phyloP scores from a whole-genome alignment of 495 filamentous ascomycete species.

The Trichoderma parareesei region DNA sequence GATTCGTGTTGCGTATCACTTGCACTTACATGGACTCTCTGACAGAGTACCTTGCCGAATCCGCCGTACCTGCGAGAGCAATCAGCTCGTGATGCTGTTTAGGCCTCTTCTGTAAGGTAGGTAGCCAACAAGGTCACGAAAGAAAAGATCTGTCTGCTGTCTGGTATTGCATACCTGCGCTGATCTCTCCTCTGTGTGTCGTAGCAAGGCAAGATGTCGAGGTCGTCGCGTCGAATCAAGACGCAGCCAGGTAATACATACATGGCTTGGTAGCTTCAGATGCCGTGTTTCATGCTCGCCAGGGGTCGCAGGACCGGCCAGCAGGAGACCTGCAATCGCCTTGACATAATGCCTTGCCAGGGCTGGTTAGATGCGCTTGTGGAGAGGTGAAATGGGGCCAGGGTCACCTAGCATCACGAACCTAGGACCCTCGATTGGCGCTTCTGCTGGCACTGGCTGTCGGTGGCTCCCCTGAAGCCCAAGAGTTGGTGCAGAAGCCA shows the following conservation, averaged over 20 bases:
- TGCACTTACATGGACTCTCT: no score
- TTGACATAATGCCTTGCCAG: neutral
- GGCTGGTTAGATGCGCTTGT: constrained; percentile 3
- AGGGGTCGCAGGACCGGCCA: neutral
- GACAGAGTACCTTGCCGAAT: no score
- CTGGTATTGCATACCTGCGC: neutral
- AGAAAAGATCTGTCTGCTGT: no score
- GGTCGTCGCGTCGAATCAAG: neutral
- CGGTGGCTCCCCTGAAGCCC: constrained; percentile 6
- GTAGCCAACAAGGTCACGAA: neutral
- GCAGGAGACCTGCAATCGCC: neutral
- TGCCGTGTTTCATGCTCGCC: constrained; percentile 8
- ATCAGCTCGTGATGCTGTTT: no score
- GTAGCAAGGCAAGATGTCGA: neutral
- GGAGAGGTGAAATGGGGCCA: neutral
- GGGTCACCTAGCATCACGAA: constrained; percentile 7
- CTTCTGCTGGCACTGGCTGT: neutral
- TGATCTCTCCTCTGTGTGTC: neutral
- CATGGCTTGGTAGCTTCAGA: neutral
- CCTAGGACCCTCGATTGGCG: neutral
- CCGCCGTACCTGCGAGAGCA: no score
- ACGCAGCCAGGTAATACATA: neutral
- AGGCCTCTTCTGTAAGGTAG: neutral
- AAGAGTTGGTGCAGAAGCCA: neutral
- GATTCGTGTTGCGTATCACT: no score